Conservation (phyloP, 225 moss, liverwort and hornwort species). For the Lunularia cruciata region DNA sequence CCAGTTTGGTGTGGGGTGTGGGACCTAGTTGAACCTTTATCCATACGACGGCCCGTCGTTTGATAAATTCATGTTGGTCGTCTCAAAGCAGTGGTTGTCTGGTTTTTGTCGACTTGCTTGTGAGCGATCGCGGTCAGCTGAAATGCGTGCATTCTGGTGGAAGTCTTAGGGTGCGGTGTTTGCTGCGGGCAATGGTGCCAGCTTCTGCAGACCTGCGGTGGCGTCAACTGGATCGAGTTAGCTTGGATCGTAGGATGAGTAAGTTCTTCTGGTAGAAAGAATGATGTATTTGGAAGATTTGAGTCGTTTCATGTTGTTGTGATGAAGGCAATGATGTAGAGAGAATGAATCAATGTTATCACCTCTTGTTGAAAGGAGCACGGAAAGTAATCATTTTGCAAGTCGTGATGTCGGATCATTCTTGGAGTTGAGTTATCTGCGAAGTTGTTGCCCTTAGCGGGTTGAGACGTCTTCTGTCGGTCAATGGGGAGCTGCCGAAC, state of each 20-base stretch:
- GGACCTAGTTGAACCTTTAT: not conserved
- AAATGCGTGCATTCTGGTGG: not conserved
- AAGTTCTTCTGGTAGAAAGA: not conserved
- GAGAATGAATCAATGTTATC: not conserved
- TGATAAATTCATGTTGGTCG: not conserved
- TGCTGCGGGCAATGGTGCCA: not conserved
- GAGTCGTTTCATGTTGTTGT: not conserved
- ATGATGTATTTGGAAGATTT: not conserved
- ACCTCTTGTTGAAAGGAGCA: not conserved
- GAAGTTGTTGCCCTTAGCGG: not conserved
- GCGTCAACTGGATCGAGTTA: not conserved
- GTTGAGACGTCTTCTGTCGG: not conserved
- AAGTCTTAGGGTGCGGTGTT: not conserved
- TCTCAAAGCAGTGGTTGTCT: not conserved
- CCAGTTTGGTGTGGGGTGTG: not conserved
- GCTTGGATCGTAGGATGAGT: constrained; percentile 1
- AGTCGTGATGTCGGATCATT: not conserved
- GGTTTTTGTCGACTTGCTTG: not conserved
- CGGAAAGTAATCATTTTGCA: not conserved
- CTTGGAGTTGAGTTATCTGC: not conserved
- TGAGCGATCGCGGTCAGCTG: not conserved
- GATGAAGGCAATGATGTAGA: not conserved
- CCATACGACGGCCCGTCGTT: not conserved
- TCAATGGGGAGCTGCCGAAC: not conserved
- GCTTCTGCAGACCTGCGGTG: not conserved